These are phyloP conservation scores for Aureobasidium musti DNA, from an alignment of 2,329 filamentous ascomycete genomes.

Conservation along the genomic window DNA sequence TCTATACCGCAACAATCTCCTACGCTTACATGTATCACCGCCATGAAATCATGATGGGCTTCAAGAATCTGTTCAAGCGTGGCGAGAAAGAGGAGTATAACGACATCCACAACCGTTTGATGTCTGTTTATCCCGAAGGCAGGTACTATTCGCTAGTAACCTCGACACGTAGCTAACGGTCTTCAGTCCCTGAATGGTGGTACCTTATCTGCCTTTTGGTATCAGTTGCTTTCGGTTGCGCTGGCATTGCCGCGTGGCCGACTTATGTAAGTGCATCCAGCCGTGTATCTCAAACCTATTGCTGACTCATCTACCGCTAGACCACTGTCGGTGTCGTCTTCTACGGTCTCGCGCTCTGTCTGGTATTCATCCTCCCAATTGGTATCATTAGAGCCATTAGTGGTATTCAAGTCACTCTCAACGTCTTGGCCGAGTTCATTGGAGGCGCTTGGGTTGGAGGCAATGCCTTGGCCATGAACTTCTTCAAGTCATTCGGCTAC, in stretches of 20 bases:
- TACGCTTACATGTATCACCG: slow-evolving; percentile 20
- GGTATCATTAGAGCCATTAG: slow-evolving; percentile 18
- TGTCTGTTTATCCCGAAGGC: slow-evolving; percentile 21
- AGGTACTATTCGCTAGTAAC: no score
- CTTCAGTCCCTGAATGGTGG: slow-evolving; percentile 19
- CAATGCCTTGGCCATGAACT: slow-evolving; percentile 24
- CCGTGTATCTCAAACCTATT: not conserved
- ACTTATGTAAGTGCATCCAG: not conserved
- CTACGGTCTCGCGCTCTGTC: slow-evolving; percentile 20
- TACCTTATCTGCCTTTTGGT: not conserved
- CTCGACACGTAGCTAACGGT: no score
- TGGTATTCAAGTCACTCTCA: slow-evolving; percentile 15
- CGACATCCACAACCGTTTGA: slow-evolving; percentile 12
- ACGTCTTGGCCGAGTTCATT: slow-evolving; percentile 23
- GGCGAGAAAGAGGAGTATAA: slow-evolving; percentile 6
- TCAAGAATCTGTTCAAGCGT: slow-evolving; percentile 5
- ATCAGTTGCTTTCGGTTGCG: slow-evolving; percentile 8
- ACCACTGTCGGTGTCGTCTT: slow-evolving; percentile 20
- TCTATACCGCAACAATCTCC: slow-evolving; percentile 12
- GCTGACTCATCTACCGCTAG: not conserved
- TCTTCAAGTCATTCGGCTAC: slow-evolving; percentile 22
- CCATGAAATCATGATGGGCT: slow-evolving; percentile 25
- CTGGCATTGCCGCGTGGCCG: slow-evolving; percentile 22
- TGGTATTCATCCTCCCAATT: slow-evolving; percentile 13
- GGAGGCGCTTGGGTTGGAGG: slow-evolving; percentile 13